These are phyloP conservation scores for Fraxinus cuspidata DNA, from an alignment of 257 asterid genomes.

Conservation along the genomic window DNA sequence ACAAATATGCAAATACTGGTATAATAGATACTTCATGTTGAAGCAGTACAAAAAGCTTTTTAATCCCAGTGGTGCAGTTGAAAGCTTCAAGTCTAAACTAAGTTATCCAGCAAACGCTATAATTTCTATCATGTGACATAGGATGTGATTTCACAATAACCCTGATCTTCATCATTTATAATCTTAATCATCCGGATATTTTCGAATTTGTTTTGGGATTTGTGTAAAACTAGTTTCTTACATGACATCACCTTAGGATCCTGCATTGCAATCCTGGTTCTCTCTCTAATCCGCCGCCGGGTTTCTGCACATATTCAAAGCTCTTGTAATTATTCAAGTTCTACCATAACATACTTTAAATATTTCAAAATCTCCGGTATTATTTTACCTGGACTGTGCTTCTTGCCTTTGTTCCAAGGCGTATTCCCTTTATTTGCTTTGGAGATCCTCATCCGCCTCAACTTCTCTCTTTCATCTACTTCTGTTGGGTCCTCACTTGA, in stretches of 20 bases:
- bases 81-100: background rate
- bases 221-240: conserved; percentile 43
- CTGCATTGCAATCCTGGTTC: conserved; percentile 95
- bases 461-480: conserved; percentile 62
- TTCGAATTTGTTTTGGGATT: background rate
- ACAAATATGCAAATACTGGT: background rate
- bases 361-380: background rate
- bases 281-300: conserved; percentile 70
- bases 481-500: conserved; percentile 51
- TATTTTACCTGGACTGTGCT: conserved; percentile 81
- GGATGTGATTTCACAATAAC: background rate
- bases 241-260: conserved; percentile 99
- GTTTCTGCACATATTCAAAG: conserved; percentile 66
- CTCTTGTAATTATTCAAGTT: conserved; percentile 5
- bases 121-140: background rate
- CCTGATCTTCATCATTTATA: background rate
- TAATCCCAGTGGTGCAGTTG: background rate
- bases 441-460: conserved; percentile 93
- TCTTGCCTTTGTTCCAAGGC: conserved; percentile 97
- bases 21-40: background rate
- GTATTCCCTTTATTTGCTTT: conserved; percentile 91
- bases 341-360: background rate
- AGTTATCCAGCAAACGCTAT: background rate
- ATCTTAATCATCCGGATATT: conserved; percentile 11
- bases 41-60: background rate